These are phyloP conservation scores for Fusarium sacchari DNA, from an alignment of 2,329 filamentous ascomycete genomes.

Conservation along the genomic window DNA sequence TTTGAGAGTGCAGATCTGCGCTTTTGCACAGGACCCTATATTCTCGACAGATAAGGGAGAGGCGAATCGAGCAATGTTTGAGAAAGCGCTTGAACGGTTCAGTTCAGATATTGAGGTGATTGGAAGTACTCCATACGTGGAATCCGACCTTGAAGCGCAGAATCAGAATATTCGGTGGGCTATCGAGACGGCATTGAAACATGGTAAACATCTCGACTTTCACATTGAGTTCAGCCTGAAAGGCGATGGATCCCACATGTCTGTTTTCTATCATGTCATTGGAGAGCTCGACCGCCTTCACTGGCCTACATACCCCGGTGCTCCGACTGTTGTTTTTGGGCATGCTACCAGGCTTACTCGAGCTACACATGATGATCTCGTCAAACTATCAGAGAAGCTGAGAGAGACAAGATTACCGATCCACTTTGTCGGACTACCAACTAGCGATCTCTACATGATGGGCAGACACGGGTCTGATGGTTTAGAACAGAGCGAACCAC, in stretches of 20 bases:
- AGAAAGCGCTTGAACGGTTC: background rate
- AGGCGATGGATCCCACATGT: background rate
- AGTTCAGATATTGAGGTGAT: background rate
- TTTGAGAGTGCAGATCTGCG: background rate
- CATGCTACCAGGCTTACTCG: conserved; percentile 10
- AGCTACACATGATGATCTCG: background rate
- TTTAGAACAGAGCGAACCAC: background rate
- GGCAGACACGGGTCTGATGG: background rate
- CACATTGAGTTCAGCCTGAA: conserved; percentile 9
- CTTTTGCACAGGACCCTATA: conserved; percentile 18
- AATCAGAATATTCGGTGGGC: conserved; percentile 8
- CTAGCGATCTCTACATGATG: conserved; percentile 19
- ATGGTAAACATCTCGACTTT: background rate
- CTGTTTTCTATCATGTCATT: background rate
- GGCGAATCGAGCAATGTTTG: background rate
- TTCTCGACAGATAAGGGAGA: conserved; percentile 6
- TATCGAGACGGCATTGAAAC: background rate
- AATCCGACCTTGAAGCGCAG: background rate
- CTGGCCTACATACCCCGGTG: background rate
- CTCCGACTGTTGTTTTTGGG: background rate
- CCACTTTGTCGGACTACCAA: conserved; percentile 8
- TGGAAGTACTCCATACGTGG: conserved; percentile 2
- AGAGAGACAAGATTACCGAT: background rate
- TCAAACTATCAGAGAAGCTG: background rate
- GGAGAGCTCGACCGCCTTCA: background rate